phyloP scores from a whole-genome alignment of 768 basidiomycete species.

The Lyophyllum semitale region DNA sequence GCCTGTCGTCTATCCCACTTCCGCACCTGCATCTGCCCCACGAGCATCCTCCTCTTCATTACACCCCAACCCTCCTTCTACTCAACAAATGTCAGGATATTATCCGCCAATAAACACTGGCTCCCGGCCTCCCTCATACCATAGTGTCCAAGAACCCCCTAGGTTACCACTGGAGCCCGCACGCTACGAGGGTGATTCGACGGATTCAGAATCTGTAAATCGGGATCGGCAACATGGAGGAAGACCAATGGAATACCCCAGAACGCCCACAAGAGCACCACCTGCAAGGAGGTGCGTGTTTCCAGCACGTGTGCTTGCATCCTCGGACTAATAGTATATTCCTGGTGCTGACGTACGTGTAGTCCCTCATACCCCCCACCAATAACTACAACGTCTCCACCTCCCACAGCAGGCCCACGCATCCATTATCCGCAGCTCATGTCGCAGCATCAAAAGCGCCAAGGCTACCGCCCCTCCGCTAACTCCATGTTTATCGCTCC shows the following conservation, averaged over 20 bases:
- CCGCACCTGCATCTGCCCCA: conserved; percentile 17
- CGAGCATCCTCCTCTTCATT: conserved; percentile 18
- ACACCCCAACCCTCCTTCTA: conserved; percentile 11
- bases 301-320: conserved; percentile 3
- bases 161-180: conserved; percentile 68
- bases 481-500: conserved; percentile 67
- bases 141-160: conserved; percentile 27
- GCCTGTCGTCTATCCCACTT: conserved; percentile 10
- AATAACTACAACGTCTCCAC: conserved; percentile 71
- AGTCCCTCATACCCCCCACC: conserved; percentile 50
- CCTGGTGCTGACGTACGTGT: conserved; percentile 4
- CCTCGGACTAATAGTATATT: not conserved
- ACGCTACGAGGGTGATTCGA: conserved; percentile 48
- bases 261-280: conserved; percentile 26
- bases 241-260: conserved; percentile 21
- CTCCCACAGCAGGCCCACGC: conserved; percentile 48
- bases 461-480: conserved; percentile 79
- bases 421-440: conserved; percentile 73
- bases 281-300: conserved; percentile 36
- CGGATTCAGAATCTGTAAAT: conserved; percentile 46
- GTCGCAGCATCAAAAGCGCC: conserved; percentile 75
- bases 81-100: conserved; percentile 19
- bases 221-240: conserved; percentile 23
- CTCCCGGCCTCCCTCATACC: conserved; percentile 37
- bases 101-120: conserved; percentile 29